These are phyloP conservation scores for Podaxis carcinomalis DNA, from an alignment of 768 basidiomycete species.

Conservation along the genomic window DNA sequence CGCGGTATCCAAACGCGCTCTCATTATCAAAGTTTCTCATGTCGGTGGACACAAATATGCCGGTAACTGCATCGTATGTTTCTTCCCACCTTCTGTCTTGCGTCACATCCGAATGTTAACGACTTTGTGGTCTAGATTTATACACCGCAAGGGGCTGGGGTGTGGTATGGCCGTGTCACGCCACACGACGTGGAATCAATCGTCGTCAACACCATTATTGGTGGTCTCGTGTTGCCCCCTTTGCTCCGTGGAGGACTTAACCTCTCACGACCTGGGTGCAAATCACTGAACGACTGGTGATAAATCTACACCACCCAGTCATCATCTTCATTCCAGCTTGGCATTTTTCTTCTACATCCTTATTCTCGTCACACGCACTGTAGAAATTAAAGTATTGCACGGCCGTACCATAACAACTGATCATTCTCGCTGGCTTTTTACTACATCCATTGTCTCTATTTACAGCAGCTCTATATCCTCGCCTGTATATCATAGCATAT, in stretches of 20 bases:
- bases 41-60: slow-evolving; percentile 92
- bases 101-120: neutral
- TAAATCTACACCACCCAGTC: neutral
- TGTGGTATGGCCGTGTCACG: slow-evolving; percentile 94
- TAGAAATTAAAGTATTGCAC: too few species aligned
- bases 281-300: slow-evolving; percentile 72
- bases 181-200: slow-evolving; percentile 85
- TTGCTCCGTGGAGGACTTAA: slow-evolving; percentile 86
- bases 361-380: too few species aligned
- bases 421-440: neutral
- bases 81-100: slow-evolving; percentile 2
- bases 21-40: slow-evolving; percentile 86
- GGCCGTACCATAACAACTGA: neutral
- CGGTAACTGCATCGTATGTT: slow-evolving; percentile 83
- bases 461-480: neutral
- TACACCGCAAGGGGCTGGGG: slow-evolving; percentile 76
- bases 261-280: slow-evolving; percentile 64
- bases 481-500: neutral
- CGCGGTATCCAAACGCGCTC: slow-evolving; percentile 58
- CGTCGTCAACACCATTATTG: slow-evolving; percentile 82
- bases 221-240: slow-evolving; percentile 79
- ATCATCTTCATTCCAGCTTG: neutral
- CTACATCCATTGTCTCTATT: neutral
- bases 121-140: slow-evolving; percentile 55
- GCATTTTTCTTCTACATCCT: too few species aligned